phyloP scores from a whole-genome alignment of 225 moss, liverwort and hornwort species.

The Antitrichia curtipendula region DNA sequence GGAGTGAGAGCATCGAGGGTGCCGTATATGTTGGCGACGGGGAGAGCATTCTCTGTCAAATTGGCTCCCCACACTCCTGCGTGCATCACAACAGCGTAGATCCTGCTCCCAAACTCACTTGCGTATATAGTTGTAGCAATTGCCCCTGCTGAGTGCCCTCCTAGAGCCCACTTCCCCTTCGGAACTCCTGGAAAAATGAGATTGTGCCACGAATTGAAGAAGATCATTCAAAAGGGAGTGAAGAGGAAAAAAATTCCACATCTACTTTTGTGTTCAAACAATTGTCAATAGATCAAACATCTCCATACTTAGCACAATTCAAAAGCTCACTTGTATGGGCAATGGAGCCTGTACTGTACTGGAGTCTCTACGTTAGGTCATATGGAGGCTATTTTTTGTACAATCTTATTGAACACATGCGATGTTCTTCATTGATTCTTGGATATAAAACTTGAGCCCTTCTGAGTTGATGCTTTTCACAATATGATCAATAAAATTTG shows the following conservation, averaged over 20 bases:
- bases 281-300: neutral
- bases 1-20: constrained; percentile 10
- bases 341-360: neutral
- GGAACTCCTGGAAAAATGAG: constrained; percentile 16
- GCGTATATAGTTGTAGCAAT: neutral
- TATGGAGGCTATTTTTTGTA: neutral
- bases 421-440: neutral
- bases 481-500: neutral
- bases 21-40: constrained; percentile 12
- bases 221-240: neutral
- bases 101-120: neutral
- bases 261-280: neutral
- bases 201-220: neutral
- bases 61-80: constrained; percentile 9
- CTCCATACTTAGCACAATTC: neutral
- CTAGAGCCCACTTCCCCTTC: constrained; percentile 35
- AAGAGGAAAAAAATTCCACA: neutral
- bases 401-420: neutral
- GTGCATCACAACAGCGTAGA: constrained; percentile 7
- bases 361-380: neutral
- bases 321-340: neutral
- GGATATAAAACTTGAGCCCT: neutral
- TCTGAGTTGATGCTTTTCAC: neutral
- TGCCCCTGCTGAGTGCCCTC: constrained; percentile 42
- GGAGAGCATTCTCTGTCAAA: constrained; percentile 1